Conservation (phyloP, 768 basidiomycete species). For the Kwoniella newhampshirensis region DNA sequence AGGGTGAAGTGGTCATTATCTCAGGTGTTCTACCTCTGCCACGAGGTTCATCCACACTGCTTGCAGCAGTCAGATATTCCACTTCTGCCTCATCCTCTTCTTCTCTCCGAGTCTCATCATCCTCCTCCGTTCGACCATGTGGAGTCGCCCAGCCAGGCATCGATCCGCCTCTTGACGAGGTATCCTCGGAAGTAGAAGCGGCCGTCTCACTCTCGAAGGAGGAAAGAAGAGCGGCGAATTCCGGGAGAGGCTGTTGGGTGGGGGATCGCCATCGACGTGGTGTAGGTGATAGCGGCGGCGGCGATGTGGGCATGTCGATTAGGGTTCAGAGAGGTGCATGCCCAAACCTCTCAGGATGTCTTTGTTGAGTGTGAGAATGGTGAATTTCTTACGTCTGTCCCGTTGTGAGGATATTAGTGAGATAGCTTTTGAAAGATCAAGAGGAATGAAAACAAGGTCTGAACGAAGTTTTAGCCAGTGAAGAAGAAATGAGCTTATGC, state of each 20-base stretch:
- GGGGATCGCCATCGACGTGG: constrained; percentile 28
- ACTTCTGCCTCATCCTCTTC: constrained; percentile 30
- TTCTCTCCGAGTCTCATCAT: not conserved
- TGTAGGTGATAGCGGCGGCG: constrained; percentile 40
- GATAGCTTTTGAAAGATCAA: not conserved
- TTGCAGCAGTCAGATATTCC: constrained; percentile 25
- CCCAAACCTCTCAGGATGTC: too few species aligned
- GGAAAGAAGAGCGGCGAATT: constrained; percentile 30
- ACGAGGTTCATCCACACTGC: not conserved
- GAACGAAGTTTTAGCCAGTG: not conserved
- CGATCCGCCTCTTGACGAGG: not conserved
- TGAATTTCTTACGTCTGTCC: too few species aligned
- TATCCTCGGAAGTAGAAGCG: constrained; percentile 1
- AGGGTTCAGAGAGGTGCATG: not conserved
- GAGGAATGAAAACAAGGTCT: not conserved
- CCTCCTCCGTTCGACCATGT: constrained; percentile 1
- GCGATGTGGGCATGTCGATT: constrained; percentile 11
- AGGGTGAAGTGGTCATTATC: constrained; percentile 42
- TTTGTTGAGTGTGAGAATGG: not conserved
- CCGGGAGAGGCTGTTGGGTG: constrained; percentile 26
- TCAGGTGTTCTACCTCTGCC: constrained; percentile 14
- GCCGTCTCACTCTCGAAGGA: constrained; percentile 18
- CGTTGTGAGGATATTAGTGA: not conserved
- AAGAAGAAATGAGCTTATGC: too few species aligned
- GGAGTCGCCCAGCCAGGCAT: constrained; percentile 13